Conservation (phyloP, 2,329 filamentous ascomycete species). For the Curvularia lunata region DNA sequence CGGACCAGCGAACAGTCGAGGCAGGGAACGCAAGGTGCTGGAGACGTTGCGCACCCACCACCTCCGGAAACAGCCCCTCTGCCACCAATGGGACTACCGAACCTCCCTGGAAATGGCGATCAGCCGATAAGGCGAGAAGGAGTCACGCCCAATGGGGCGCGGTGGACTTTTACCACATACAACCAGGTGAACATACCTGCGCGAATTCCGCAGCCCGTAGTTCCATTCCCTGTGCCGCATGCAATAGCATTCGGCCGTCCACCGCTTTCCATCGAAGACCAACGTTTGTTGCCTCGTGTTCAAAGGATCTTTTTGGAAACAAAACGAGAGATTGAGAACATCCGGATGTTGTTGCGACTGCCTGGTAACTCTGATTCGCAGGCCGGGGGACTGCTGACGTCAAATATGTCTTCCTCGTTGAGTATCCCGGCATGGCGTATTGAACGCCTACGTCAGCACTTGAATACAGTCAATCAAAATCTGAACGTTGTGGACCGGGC, state of each 20-base stretch:
- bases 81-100: slow-evolving; percentile 5
- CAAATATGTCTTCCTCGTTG: background rate
- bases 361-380: slow-evolving; percentile 8
- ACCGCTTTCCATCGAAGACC: slow-evolving; percentile 22
- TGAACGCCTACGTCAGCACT: slow-evolving; percentile 35
- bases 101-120: slow-evolving; percentile 37
- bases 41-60: slow-evolving; percentile 14
- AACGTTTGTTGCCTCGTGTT: slow-evolving; percentile 32
- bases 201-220: slow-evolving; percentile 26
- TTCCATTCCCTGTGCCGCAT: slow-evolving; percentile 27
- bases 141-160: slow-evolving; percentile 59
- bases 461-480: slow-evolving; percentile 31
- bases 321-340: slow-evolving; percentile 43
- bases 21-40: slow-evolving; percentile 15
- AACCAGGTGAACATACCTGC: slow-evolving; percentile 52
- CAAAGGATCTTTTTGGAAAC: slow-evolving; percentile 34
- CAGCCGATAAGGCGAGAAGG: slow-evolving; percentile 59
- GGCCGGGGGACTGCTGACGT: background rate
- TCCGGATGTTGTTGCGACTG: slow-evolving; percentile 31
- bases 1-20: slow-evolving; percentile 9
- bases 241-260: slow-evolving; percentile 29
- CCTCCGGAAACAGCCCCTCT: slow-evolving; percentile 5
- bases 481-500: slow-evolving; percentile 39
- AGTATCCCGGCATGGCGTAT: slow-evolving; percentile 38
- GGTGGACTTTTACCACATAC: slow-evolving; percentile 58